phyloP scores from a whole-genome alignment of 306 rosid species.

The Fragaria iinumae region DNA sequence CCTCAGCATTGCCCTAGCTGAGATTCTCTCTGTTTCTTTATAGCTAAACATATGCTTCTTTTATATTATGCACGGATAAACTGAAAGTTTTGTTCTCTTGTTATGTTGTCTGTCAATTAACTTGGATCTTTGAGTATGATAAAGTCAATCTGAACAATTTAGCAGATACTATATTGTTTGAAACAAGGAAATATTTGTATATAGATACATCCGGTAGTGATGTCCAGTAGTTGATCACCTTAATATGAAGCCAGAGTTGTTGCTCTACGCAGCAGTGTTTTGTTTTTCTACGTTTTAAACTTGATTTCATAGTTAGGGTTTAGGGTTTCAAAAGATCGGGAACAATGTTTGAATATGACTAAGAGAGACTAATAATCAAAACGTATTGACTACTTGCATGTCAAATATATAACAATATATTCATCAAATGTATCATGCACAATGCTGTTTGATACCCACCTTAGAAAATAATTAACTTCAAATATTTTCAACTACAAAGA shows the following conservation, averaged over 20 bases:
- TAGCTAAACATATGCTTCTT: background rate
- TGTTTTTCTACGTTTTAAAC: background rate
- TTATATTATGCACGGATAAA: background rate
- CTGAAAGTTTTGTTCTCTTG: background rate
- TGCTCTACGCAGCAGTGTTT: background rate
- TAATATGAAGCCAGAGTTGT: background rate
- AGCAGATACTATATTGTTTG: background rate
- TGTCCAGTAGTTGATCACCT: background rate
- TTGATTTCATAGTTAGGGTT: background rate
- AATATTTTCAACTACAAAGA: background rate
- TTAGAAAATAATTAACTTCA: background rate
- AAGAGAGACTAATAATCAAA: background rate
- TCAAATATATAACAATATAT: no score
- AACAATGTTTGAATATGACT: background rate
- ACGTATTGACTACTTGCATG: background rate
- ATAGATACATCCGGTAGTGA: background rate
- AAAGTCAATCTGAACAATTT: background rate
- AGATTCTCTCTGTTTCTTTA: slow-evolving; percentile 4
- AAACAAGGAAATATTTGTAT: background rate
- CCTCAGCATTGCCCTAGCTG: background rate
- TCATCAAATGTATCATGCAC: background rate
- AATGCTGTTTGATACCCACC: background rate
- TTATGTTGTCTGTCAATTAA: background rate
- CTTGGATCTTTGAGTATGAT: background rate
- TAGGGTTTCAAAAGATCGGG: background rate